These are phyloP conservation scores for Malassezia globosa DNA, from an alignment of 1,284 basidiomycete genomes.

Conservation along the genomic window DNA sequence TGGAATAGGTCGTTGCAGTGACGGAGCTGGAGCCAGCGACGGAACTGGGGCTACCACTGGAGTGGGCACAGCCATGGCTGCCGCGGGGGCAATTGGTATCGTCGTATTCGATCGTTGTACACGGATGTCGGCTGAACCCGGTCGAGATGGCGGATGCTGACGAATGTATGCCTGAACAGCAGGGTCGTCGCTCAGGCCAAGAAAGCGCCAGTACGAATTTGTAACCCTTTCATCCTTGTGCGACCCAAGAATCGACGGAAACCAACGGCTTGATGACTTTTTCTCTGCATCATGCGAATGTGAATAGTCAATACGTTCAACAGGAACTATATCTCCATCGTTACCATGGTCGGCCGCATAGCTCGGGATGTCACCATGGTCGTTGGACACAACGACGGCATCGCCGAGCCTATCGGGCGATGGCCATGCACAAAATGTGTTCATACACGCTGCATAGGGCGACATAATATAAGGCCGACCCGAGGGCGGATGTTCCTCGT, in stretches of 20 bases:
- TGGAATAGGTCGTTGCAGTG: neutral
- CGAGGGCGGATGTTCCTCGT: slow-evolving; percentile 43
- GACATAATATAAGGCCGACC: slow-evolving; percentile 50
- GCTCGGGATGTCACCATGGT: slow-evolving; percentile 23
- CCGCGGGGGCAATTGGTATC: neutral
- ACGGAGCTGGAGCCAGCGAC: neutral
- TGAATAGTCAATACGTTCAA: slow-evolving; percentile 32
- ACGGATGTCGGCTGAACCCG: too few relatives aligned
- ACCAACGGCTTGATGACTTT: slow-evolving; percentile 24
- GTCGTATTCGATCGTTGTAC: neutral
- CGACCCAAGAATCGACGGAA: slow-evolving; percentile 20
- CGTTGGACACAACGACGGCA: slow-evolving; percentile 45
- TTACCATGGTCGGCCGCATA: slow-evolving; percentile 25
- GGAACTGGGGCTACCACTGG: too few relatives aligned
- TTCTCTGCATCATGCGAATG: slow-evolving; percentile 20
- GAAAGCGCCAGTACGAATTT: slow-evolving; percentile 48
- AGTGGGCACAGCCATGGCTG: too few relatives aligned
- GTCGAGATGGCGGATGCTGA: slow-evolving; percentile 19
- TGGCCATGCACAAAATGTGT: slow-evolving; percentile 48
- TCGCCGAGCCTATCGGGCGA: slow-evolving; percentile 42
- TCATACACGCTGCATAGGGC: slow-evolving; percentile 49
- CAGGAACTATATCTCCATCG: slow-evolving; percentile 46
- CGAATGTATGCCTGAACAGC: slow-evolving; percentile 33
- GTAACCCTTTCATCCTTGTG: slow-evolving; percentile 38
- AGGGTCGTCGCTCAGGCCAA: slow-evolving; percentile 44